These are phyloP conservation scores for Xylariaceae sp. DNA, from an alignment of 2,329 filamentous ascomycete species.

Conservation along the genomic window DNA sequence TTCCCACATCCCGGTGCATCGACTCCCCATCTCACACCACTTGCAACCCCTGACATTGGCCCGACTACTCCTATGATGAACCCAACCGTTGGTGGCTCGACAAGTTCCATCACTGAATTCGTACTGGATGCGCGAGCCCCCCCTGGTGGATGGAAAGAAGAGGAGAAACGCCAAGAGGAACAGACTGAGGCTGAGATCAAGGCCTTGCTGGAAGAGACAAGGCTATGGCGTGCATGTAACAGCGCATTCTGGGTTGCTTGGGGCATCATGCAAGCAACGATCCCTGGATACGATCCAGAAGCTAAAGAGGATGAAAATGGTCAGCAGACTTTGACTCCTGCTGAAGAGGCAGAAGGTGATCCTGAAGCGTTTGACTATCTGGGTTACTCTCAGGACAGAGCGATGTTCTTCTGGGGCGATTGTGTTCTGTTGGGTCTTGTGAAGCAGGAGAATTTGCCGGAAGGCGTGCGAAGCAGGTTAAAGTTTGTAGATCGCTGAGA, in stretches of 20 bases:
- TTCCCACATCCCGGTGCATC: conserved; percentile 49
- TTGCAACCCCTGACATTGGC: conserved; percentile 33
- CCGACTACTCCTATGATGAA: conserved; percentile 33
- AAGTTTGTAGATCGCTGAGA: conserved; percentile 45
- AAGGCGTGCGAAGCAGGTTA: conserved; percentile 56
- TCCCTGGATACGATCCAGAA: conserved; percentile 63
- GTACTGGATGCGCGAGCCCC: conserved; percentile 74
- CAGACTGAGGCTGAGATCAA: conserved; percentile 63
- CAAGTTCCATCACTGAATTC: conserved; percentile 61
- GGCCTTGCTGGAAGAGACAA: conserved; percentile 71
- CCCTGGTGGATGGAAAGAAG: conserved; percentile 51
- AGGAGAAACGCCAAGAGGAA: conserved; percentile 60
- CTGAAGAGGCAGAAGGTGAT: conserved; percentile 41
- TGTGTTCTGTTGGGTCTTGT: conserved; percentile 73
- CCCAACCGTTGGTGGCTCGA: conserved; percentile 30
- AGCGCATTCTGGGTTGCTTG: conserved; percentile 90
- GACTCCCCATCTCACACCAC: conserved; percentile 45
- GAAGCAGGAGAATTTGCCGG: conserved; percentile 70
- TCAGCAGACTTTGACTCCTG: conserved; percentile 8
- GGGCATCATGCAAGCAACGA: conserved; percentile 92
- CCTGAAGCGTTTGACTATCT: conserved; percentile 84
- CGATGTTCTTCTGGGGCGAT: conserved; percentile 93
- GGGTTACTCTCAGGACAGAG: conserved; percentile 83
- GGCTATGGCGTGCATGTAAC: conserved; percentile 83
- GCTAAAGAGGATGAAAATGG: conserved; percentile 25